phyloP scores from a whole-genome alignment of 2,329 filamentous ascomycete species.

The Allantophomopsis lycopodina region DNA sequence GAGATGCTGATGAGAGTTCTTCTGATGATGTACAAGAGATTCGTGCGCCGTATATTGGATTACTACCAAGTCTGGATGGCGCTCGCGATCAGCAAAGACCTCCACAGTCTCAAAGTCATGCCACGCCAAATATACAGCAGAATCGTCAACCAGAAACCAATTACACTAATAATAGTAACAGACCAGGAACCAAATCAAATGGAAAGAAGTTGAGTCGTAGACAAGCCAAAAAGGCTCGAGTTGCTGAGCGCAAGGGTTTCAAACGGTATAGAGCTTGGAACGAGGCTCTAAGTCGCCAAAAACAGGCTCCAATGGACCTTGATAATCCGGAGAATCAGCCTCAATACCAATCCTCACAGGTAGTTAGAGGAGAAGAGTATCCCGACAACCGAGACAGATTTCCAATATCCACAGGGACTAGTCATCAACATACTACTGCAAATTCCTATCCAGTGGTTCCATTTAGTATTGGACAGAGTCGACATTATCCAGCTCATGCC shows the following conservation, averaged over 20 bases:
- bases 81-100: background rate
- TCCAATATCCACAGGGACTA: too few relatives aligned
- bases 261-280: conserved; percentile 20
- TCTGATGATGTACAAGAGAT: conserved; percentile 7
- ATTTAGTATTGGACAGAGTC: background rate
- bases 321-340: background rate
- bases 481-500: background rate
- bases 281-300: conserved; percentile 14
- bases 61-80: conserved; percentile 1
- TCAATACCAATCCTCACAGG: too few relatives aligned
- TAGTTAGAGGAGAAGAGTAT: too few relatives aligned
- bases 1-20: background rate
- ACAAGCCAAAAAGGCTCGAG: background rate
- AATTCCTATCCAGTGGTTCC: background rate
- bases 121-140: too few relatives aligned
- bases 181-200: conserved; percentile 2
- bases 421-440: too few relatives aligned
- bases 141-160: background rate
- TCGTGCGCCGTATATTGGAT: conserved; percentile 1
- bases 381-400: too few relatives aligned
- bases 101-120: background rate
- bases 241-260: conserved; percentile 13
- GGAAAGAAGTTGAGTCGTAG: conserved; percentile 7
- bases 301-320: conserved; percentile 1
- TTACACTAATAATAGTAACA: conserved; percentile 1